These are phyloP conservation scores for Botrytis byssoidea DNA, from an alignment of 2,329 filamentous ascomycete species.

Conservation along the genomic window DNA sequence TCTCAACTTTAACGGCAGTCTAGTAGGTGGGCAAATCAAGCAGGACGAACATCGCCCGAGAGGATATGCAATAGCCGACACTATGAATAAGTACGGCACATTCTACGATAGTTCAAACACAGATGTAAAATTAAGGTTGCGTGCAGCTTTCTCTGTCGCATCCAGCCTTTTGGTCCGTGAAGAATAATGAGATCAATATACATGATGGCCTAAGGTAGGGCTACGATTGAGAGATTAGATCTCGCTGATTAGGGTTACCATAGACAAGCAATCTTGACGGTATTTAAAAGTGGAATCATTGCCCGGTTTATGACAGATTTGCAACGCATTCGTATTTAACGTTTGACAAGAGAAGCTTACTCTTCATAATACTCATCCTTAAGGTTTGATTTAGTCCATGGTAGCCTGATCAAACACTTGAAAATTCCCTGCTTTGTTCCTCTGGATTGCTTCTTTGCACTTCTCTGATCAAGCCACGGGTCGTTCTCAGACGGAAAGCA, in stretches of 20 bases:
- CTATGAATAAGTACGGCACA: background rate
- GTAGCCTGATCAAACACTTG: conserved; percentile 16
- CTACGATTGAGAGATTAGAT: background rate
- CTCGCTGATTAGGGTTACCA: background rate
- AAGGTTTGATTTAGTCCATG: conserved; percentile 11
- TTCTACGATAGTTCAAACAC: background rate
- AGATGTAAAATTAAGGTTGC: background rate
- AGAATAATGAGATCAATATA: conserved; percentile 12
- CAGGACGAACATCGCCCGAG: background rate
- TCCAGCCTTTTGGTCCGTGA: background rate
- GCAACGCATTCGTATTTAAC: conserved; percentile 31
- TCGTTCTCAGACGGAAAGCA: background rate
- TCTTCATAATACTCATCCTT: conserved; percentile 17
- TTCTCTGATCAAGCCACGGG: background rate
- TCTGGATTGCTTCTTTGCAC: conserved; percentile 24
- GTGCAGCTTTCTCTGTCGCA: background rate
- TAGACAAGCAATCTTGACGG: background rate
- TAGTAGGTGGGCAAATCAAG: background rate
- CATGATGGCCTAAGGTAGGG: background rate
- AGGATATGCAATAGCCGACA: background rate
- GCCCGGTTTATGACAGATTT: conserved; percentile 10
- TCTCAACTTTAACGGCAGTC: background rate
- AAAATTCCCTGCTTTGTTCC: conserved; percentile 21
- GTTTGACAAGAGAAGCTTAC: conserved; percentile 29
- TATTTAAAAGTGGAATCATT: background rate